Evolutionary conservation across 169 alveolate species (phyloP).

Genomic region (Babesia microti): DNA sequence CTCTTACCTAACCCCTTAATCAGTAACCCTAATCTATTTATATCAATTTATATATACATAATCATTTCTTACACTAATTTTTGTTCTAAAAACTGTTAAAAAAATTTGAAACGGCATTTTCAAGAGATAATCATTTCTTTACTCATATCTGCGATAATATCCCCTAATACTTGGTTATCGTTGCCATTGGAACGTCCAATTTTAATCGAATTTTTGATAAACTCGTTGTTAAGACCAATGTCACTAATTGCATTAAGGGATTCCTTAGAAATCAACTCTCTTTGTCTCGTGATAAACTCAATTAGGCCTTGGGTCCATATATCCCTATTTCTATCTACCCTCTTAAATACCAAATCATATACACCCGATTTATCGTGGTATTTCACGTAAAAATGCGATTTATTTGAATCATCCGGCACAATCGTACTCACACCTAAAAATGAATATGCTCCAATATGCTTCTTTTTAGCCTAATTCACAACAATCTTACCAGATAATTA

Average conservation of each 20-base stretch:
- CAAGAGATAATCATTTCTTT: no score
- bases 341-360: conserved; percentile 53
- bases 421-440: conserved; percentile 61
- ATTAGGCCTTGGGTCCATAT: conserved; percentile 68
- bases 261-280: conserved; percentile 26
- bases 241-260: conserved; percentile 11
- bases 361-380: conserved; percentile 56
- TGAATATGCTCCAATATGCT: conserved; percentile 48
- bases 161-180: conserved; percentile 7
- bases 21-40: no score
- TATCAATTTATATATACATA: no score
- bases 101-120: no score
- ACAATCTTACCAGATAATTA: conserved; percentile 30
- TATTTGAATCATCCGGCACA: conserved; percentile 53
- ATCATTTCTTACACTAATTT: no score
- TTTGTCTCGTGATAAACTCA: conserved; percentile 52
- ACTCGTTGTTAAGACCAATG: no score
- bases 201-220: no score
- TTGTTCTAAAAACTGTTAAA: no score
- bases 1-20: no score
- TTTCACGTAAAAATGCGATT: conserved; percentile 49
- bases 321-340: conserved; percentile 61
- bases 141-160: background rate
- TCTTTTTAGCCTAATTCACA: conserved; percentile 32
- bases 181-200: conserved; percentile 4